Conservation (phyloP, 2,329 filamentous ascomycete genomes). For the Volutella citrinella region DNA sequence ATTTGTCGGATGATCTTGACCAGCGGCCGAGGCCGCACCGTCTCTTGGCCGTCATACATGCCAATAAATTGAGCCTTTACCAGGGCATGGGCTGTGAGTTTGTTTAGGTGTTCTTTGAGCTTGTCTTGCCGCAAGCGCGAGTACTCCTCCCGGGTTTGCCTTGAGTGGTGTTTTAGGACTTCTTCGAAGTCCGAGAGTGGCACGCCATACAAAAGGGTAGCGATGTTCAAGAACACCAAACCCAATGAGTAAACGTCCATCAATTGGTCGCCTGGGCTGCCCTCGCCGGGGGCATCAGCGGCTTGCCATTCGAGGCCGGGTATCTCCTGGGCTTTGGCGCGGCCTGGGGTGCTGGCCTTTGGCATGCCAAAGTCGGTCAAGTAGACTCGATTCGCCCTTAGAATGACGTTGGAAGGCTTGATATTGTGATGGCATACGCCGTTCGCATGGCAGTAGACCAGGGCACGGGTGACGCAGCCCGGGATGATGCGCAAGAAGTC, state of each 20-base stretch:
- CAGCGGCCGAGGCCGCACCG: conserved; percentile 39
- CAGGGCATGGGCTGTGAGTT: conserved; percentile 33
- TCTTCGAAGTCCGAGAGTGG: conserved; percentile 38
- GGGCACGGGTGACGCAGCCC: conserved; percentile 43
- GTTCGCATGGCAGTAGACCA: conserved; percentile 40
- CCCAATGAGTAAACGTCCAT: conserved; percentile 48
- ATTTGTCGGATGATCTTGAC: conserved; percentile 36
- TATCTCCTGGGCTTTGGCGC: too few species aligned
- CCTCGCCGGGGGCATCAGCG: too few species aligned
- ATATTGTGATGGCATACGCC: conserved; percentile 46
- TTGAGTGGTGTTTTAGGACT: conserved; percentile 29
- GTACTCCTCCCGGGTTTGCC: conserved; percentile 29
- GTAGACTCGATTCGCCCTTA: conserved; percentile 43
- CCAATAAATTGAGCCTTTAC: conserved; percentile 35
- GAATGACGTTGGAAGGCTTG: conserved; percentile 46
- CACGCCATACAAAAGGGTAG: conserved; percentile 41
- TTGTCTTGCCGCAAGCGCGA: conserved; percentile 31
- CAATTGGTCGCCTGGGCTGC: too few species aligned
- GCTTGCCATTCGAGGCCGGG: too few species aligned
- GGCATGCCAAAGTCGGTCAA: conserved; percentile 50
- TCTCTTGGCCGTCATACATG: conserved; percentile 34
- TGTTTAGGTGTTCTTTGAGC: conserved; percentile 31
- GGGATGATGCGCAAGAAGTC: conserved; percentile 41
- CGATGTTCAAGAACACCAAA: conserved; percentile 42
- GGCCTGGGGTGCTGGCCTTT: too few species aligned